Percentiles rank a stretch among this genome's conserved stretches.
Conservation (phyloP, 306 rosid species). For the Parietaria judaica region DNA sequence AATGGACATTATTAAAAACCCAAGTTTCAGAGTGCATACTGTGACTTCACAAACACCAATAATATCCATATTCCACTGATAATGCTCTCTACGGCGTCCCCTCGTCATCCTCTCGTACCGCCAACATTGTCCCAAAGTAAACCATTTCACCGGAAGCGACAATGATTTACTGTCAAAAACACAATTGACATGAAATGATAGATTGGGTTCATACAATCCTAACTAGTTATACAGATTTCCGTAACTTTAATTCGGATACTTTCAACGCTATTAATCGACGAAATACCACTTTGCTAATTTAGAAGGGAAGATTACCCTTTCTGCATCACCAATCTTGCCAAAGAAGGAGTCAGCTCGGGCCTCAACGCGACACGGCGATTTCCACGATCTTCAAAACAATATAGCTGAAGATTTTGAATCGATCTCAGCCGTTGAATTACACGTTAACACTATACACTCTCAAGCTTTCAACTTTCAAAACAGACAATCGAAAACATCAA, state of each 20-base stretch:
- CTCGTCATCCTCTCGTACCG: slow-evolving; percentile 98
- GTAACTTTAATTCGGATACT: slow-evolving; percentile 6
- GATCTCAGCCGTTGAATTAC: background rate
- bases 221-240: slow-evolving; percentile 12
- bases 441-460: background rate
- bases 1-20: background rate
- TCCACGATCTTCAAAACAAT: slow-evolving; percentile 95
- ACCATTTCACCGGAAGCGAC: slow-evolving; percentile 91
- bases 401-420: slow-evolving; percentile 52
- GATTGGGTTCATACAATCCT: slow-evolving; percentile 21
- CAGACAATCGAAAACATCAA: too few relatives aligned
- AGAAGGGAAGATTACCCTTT: slow-evolving; percentile 56
- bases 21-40: slow-evolving; percentile 38
- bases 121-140: slow-evolving; percentile 98
- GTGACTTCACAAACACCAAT: slow-evolving; percentile 82
- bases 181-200: slow-evolving; percentile 17
- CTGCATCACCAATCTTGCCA: slow-evolving; percentile 94
- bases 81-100: slow-evolving; percentile 94
- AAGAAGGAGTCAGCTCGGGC: slow-evolving; percentile 95
- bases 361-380: slow-evolving; percentile 93
- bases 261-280: background rate
- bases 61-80: slow-evolving; percentile 98
- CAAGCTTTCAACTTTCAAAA: background rate
- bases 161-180: slow-evolving; percentile 67
- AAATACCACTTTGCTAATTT: background rate